Evolutionary conservation across 139 green algal species (phyloP), one percentile per base, ranked within the genome.

Genomic region (Nannochloris sp.): DNA sequence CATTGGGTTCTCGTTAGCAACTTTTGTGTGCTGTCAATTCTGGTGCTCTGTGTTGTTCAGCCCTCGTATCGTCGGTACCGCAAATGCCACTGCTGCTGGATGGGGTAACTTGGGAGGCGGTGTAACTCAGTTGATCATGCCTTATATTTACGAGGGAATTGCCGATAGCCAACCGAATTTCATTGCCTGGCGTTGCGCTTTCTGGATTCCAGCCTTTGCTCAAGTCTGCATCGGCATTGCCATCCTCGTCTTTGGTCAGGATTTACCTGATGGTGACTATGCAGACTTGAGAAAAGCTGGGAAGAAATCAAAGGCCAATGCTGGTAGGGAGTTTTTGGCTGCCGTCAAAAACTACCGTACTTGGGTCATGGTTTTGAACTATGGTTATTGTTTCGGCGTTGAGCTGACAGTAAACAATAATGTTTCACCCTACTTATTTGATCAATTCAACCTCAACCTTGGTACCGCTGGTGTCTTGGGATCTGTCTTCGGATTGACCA

Each of bases 91-190:
- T 30, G 71, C 87, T 37, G 91, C 83, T 19, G 87, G 90, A 57
- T 92, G 84, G 85, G 92, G 90, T 60, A 97, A 97, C 80, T 25
- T 44, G 61, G 84, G 84, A 56, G 92, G 87, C 32, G 92, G 92
- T 48, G 75, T 90, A 39, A 96, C 86, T 2, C 85, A 95, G 29
- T 81, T 98, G 65, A 65, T 97, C 24, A 97, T 98, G 92, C 92
- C 93, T 6, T 71, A 91, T 48, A 75, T 97, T 45, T 93, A 86
- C 61, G 24, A 73, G 15, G 83, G 54, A 53, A 75, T 87, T 9
- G 47, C 47, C 12, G 64, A 72, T 10, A 4, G 47, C 38, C 57
- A 75, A n/a, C 71, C 74, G 12, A 25, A 63, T 15, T 89, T 91
- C 64, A 61, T 75, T 24, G 87, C 90, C 31, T 97, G 91, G 91